Conservation (phyloP, 164 flowering plant genomes). For the Hamamelis virginiana region DNA sequence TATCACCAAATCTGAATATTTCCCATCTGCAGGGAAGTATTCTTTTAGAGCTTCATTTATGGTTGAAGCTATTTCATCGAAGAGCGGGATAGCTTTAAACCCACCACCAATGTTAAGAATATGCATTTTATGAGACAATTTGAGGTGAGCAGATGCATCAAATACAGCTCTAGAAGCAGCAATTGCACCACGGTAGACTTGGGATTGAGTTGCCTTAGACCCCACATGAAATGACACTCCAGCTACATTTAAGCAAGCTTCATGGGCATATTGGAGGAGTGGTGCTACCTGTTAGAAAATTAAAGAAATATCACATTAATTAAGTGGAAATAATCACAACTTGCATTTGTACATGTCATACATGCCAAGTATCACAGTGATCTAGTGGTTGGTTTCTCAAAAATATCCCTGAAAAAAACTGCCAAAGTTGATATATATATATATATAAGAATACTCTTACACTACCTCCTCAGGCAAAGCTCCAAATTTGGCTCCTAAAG, state of each 20-base stretch:
- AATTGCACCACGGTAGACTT: neutral
- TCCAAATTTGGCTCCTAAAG: neutral
- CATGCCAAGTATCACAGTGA: no score
- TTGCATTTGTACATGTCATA: no score
- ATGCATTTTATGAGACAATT: neutral
- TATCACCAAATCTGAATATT: neutral
- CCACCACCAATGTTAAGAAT: neutral
- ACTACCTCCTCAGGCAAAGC: slow-evolving; percentile 2
- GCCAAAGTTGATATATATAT: no score
- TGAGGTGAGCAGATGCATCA: neutral
- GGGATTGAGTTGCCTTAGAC: neutral
- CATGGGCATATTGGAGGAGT: neutral
- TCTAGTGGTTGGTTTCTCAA: no score
- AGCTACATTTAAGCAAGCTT: neutral
- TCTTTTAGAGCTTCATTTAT: neutral
- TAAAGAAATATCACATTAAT: no score
- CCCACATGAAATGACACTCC: neutral
- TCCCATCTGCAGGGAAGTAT: neutral
- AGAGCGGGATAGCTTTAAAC: neutral
- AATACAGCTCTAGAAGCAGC: neutral
- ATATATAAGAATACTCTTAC: no score
- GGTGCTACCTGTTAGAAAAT: no score
- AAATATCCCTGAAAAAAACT: no score
- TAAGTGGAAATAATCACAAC: no score
- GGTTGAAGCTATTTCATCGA: neutral